These are phyloP conservation scores for Citrus hindsii DNA, from an alignment of 345 rosid species.

Conservation along the genomic window DNA sequence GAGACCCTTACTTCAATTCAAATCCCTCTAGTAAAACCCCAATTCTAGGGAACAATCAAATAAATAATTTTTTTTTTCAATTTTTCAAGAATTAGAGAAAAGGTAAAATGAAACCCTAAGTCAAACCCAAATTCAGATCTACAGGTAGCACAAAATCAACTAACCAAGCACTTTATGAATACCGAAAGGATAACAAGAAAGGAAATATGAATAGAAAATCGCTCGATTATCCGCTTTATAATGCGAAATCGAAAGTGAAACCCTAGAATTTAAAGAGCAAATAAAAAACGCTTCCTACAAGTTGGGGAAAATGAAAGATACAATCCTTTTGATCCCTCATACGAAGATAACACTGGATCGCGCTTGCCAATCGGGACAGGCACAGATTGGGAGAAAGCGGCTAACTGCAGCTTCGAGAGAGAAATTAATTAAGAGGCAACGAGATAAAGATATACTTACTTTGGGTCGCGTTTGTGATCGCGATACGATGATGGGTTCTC, in stretches of 20 bases:
- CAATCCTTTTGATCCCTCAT: not conserved
- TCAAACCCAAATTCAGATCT: conserved; percentile 15
- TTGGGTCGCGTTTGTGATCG: conserved; percentile 10
- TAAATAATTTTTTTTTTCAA: not conserved
- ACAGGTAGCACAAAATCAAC: conserved; percentile 7
- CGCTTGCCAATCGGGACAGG: conserved; percentile 27
- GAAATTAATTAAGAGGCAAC: conserved; percentile 5
- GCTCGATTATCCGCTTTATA: not conserved
- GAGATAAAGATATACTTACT: not conserved
- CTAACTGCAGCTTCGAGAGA: conserved; percentile 16
- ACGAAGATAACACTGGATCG: not conserved
- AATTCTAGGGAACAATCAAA: conserved; percentile 10
- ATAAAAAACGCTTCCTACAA: not conserved
- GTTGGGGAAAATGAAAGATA: not conserved
- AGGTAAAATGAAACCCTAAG: conserved; percentile 14
- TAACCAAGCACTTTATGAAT: not conserved
- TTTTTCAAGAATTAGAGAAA: not conserved
- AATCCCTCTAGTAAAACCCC: conserved; percentile 30
- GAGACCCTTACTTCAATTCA: conserved; percentile 4
- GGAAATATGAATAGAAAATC: not conserved
- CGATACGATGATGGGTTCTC: not conserved
- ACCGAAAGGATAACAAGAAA: not conserved
- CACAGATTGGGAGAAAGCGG: conserved; percentile 15
- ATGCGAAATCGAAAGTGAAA: not conserved
- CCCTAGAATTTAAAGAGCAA: conserved; percentile 8